Evolutionary conservation across 495 filamentous ascomycete species (phyloP).

Genomic region (Neurospora pannonica): DNA sequence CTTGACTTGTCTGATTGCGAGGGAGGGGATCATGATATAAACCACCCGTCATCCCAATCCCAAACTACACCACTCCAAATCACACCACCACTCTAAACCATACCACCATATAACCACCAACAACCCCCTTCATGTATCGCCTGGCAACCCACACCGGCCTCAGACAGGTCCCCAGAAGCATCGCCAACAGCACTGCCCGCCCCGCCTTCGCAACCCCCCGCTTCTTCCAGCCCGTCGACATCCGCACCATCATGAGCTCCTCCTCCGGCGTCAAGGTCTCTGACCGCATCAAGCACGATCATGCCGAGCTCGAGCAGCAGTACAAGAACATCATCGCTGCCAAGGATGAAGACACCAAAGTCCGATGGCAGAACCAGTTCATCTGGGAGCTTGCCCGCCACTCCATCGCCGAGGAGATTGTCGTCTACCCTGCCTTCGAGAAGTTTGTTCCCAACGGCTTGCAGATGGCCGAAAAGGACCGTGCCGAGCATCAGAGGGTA

Average conservation of each 20-base stretch:
- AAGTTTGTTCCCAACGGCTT: constrained; percentile 43
- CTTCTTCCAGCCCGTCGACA: not conserved
- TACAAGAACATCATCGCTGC: constrained; percentile 48
- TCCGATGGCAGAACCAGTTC: constrained; percentile 54
- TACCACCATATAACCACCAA: not conserved
- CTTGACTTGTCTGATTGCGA: not conserved
- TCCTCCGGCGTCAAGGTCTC: constrained; percentile 20
- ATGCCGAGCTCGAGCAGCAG: constrained; percentile 50
- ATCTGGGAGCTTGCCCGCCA: constrained; percentile 64
- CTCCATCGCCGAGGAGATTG: constrained; percentile 56
- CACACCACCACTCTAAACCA: not conserved
- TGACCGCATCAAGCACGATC: constrained; percentile 53
- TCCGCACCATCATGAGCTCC: not conserved
- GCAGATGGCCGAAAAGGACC: constrained; percentile 48
- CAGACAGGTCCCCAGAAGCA: not conserved
- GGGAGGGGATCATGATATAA: not conserved
- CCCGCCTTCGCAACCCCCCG: not conserved
- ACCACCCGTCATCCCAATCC: not conserved
- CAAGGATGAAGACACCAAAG: constrained; percentile 37
- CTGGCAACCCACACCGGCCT: not conserved
- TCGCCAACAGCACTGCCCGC: not conserved
- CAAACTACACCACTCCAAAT: not conserved
- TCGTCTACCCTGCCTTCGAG: constrained; percentile 61
- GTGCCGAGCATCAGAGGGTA: constrained; percentile 48
- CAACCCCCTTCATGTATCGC: not conserved